These are phyloP conservation scores for Vitis amurensis DNA, from an alignment of 164 flowering plant genomes.

Conservation along the genomic window DNA sequence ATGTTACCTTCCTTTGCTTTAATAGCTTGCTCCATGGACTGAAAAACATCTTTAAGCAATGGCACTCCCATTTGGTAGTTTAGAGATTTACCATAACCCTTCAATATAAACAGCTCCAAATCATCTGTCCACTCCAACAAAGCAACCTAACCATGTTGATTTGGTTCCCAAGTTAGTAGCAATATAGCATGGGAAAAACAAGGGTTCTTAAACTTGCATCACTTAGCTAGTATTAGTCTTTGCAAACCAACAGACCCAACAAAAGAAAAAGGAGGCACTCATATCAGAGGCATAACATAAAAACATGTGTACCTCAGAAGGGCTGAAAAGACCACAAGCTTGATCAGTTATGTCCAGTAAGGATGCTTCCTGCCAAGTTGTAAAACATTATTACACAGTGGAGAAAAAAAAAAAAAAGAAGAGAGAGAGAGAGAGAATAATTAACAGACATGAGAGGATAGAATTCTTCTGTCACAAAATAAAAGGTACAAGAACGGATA, in stretches of 20 bases:
- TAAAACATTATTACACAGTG: background rate
- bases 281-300: background rate
- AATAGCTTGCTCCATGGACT: slow-evolving; percentile 88
- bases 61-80: slow-evolving; percentile 94
- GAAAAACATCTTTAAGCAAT: slow-evolving; percentile 75
- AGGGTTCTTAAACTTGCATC: too few relatives aligned
- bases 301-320: slow-evolving; percentile 56
- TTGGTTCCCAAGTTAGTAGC: background rate
- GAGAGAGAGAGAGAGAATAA: background rate
- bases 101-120: slow-evolving; percentile 74
- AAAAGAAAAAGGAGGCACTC: too few relatives aligned
- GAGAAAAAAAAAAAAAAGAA: background rate
- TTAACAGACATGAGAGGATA: background rate
- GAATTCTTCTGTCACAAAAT: background rate
- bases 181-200: background rate
- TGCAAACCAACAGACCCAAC: too few relatives aligned
- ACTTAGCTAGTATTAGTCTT: too few relatives aligned
- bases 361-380: slow-evolving; percentile 73
- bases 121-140: slow-evolving; percentile 98
- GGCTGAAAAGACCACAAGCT: slow-evolving; percentile 83
- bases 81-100: slow-evolving; percentile 89
- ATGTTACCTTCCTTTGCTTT: slow-evolving; percentile 73
- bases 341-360: slow-evolving; percentile 71
- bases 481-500: background rate
- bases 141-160: slow-evolving; percentile 43